Evolutionary conservation across 345 rosid genomes (phyloP).

Genomic region (Ceriops decandra): DNA sequence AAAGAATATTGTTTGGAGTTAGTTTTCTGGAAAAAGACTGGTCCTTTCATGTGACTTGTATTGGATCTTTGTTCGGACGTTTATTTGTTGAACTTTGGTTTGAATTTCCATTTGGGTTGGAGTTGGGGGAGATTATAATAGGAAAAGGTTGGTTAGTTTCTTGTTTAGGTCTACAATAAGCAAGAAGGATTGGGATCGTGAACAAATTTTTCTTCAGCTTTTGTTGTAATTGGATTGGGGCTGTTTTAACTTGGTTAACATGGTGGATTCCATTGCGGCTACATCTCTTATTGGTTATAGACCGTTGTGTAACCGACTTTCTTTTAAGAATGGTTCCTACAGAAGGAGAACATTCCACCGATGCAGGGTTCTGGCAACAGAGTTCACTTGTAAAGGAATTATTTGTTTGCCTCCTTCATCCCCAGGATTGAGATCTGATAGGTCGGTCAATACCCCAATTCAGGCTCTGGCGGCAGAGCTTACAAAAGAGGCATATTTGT

Average conservation of each 20-base stretch:
- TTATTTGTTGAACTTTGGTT: conserved; percentile 16
- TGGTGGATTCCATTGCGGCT: conserved; percentile 73
- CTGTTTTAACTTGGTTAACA: conserved; percentile 29
- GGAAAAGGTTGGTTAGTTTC: conserved; percentile 5
- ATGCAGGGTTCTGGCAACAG: conserved; percentile 32
- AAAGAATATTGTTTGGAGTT: conserved; percentile 7
- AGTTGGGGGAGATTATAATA: conserved; percentile 4
- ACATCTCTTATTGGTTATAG: conserved; percentile 56
- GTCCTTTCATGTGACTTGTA: conserved; percentile 27
- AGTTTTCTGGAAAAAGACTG: conserved; percentile 10
- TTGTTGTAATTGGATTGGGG: conserved; percentile 10
- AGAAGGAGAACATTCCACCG: conserved; percentile 28
- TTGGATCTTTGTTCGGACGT: neutral
- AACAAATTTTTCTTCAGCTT: neutral
- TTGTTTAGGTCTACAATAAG: conserved; percentile 9
- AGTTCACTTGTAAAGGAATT: conserved; percentile 38
- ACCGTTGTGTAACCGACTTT: conserved; percentile 37
- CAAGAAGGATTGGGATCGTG: neutral
- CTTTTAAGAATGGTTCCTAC: conserved; percentile 37
- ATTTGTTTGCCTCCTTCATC: conserved; percentile 24
- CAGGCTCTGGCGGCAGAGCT: conserved; percentile 69
- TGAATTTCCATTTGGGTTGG: conserved; percentile 16
- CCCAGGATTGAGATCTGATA: conserved; percentile 31
- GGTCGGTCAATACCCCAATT: conserved; percentile 27
- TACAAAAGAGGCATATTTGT: conserved; percentile 64